Percentiles rank a stretch among this genome's conserved stretches.
Evolutionary conservation across 805 yeast species (phyloP).

Genomic region (Millerozyma miso): DNA sequence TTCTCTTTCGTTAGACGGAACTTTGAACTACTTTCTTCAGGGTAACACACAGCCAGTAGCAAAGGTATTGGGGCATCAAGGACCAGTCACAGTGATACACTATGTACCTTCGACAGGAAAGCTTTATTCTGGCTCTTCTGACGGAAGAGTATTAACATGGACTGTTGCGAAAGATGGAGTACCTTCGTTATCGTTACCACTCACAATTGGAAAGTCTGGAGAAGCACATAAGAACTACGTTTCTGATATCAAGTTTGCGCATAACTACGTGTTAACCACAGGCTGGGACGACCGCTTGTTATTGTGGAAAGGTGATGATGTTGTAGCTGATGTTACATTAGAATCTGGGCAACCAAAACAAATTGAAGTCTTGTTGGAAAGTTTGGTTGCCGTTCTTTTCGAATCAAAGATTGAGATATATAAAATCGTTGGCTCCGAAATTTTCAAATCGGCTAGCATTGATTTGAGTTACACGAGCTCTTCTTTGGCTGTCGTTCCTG

Average conservation of each 20-base stretch:
- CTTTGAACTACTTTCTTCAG: conserved; percentile 54
- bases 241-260: conserved; percentile 40
- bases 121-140: conserved; percentile 69
- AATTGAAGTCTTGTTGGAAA: conserved; percentile 22
- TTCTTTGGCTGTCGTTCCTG: conserved; percentile 20
- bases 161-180: conserved; percentile 15
- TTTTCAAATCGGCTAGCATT: conserved; percentile 11
- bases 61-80: conserved; percentile 73
- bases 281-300: conserved; percentile 89
- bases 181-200: conserved; percentile 20
- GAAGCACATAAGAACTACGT: conserved; percentile 63
- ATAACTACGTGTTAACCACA: conserved; percentile 41
- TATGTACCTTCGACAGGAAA: conserved; percentile 17
- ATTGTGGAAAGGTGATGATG: conserved; percentile 22
- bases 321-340: conserved; percentile 11
- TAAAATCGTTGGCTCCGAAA: conserved; percentile 2
- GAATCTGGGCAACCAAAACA: conserved; percentile 34
- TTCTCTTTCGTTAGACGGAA: conserved; percentile 69
- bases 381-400: conserved; percentile 25
- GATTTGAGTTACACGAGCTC: conserved; percentile 22
- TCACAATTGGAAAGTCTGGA: conserved; percentile 29
- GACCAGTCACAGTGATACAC: conserved; percentile 62
- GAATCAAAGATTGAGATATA: conserved; percentile 27
- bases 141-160: conserved; percentile 74
- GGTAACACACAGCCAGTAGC: conserved; percentile 32